A percentile compares a stretch with the other conserved stretches of the same genome.
Conservation (phyloP, 2,329 filamentous ascomycete species). For the Trichoderma harzianum region DNA sequence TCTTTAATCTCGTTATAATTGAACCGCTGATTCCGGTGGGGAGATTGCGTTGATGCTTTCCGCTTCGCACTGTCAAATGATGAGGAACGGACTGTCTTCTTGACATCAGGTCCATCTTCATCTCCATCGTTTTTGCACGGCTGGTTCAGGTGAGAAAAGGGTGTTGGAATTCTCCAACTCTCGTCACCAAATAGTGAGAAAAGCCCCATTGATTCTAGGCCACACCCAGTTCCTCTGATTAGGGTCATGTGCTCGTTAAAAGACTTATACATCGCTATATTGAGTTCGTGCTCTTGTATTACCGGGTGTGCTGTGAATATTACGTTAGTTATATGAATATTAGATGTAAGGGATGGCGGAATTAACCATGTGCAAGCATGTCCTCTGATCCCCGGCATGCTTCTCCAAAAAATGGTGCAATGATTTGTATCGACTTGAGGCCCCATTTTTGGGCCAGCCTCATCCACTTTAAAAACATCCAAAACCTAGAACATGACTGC, state of each 20-base stretch:
- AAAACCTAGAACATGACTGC: not conserved
- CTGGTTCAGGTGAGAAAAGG: not conserved
- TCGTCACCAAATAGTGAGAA: not conserved
- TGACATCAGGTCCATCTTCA: not conserved
- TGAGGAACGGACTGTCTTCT: not conserved
- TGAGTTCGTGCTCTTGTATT: not conserved
- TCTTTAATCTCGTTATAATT: not conserved
- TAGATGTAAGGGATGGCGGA: not conserved
- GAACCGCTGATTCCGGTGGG: not conserved
- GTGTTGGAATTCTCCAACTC: not conserved
- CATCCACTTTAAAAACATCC: not conserved
- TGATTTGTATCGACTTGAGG: not conserved
- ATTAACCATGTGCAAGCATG: not conserved
- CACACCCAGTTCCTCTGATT: not conserved
- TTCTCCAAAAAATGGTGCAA: not conserved
- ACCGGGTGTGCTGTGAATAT: not conserved
- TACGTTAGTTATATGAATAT: not conserved
- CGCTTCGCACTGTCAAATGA: not conserved
- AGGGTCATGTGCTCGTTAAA: not conserved
- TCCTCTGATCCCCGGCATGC: not conserved
- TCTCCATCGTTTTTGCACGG: not conserved
- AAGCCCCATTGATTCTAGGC: not conserved
- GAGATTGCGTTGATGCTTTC: not conserved
- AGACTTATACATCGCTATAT: not conserved
- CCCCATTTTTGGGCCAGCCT: not conserved